Conservation (phyloP, 2,329 filamentous ascomycete genomes). For the Trichophyton schoenleinii region DNA sequence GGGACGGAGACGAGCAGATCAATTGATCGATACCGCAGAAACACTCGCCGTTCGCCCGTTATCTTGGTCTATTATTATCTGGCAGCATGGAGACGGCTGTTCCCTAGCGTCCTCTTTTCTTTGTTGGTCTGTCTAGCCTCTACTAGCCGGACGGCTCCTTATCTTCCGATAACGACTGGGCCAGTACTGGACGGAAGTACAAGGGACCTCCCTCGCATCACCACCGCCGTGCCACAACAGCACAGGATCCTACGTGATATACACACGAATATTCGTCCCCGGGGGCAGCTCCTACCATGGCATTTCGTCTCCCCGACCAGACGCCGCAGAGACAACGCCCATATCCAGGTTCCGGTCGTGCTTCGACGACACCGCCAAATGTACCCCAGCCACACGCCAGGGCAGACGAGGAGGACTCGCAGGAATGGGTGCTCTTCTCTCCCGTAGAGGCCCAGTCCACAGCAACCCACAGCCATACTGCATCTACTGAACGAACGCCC, state of each 20-base stretch:
- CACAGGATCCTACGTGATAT: not conserved
- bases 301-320: constrained; percentile 13
- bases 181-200: not conserved
- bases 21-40: not conserved
- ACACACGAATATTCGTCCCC: not conserved
- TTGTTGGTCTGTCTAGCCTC: not conserved
- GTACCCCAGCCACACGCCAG: constrained; percentile 20
- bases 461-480: constrained; percentile 56
- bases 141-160: not conserved
- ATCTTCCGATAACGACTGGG: not conserved
- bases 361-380: constrained; percentile 18
- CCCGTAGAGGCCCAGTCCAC: constrained; percentile 45
- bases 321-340: constrained; percentile 7
- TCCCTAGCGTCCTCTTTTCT: not conserved
- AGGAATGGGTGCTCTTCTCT: constrained; percentile 95
- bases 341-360: constrained; percentile 3
- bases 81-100: not conserved
- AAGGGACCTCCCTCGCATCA: not conserved
- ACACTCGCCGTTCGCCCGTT: not conserved
- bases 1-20: too few relatives aligned
- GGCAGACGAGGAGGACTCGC: constrained; percentile 53
- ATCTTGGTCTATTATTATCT: not conserved
- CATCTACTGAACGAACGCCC: constrained; percentile 50
- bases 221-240: not conserved
- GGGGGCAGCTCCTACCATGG: constrained; percentile 6